Conservation (phyloP, 2,329 filamentous ascomycete genomes). For the Aureobasidium leucospermi region DNA sequence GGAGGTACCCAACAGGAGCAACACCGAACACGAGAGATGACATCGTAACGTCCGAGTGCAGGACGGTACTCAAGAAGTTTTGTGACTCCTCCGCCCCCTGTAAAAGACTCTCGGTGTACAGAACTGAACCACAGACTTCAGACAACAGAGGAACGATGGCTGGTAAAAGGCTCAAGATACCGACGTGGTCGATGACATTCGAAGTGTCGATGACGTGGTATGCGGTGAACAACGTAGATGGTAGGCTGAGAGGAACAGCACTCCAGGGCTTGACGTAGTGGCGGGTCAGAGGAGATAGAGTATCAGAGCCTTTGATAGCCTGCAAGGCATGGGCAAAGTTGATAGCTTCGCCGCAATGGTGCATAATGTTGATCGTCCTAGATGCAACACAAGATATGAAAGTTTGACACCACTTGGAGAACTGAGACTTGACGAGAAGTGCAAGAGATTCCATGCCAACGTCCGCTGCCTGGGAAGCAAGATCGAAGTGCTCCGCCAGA, state of each 20-base stretch:
- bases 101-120: constrained; percentile 44
- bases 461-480: not conserved
- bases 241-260: not conserved
- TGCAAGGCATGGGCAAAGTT: constrained; percentile 13
- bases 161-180: constrained; percentile 39
- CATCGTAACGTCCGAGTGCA: constrained; percentile 41
- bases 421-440: constrained; percentile 5
- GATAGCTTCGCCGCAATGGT: constrained; percentile 13
- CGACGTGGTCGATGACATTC: constrained; percentile 38
- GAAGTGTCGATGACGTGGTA: constrained; percentile 54
- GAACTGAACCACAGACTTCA: constrained; percentile 34
- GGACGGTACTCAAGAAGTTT: constrained; percentile 31
- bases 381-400: not conserved
- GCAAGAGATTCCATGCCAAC: not conserved
- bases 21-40: constrained; percentile 46
- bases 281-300: not conserved
- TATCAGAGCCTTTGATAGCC: not conserved
- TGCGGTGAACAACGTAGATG: not conserved
- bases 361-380: not conserved
- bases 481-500: constrained; percentile 32
- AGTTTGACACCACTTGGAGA: not conserved
- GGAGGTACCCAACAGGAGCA: constrained; percentile 39
- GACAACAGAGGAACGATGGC: constrained; percentile 44
- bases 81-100: constrained; percentile 22
- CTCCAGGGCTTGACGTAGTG: constrained; percentile 8